A percentile compares a stretch with the other conserved stretches of the same genome.
phyloP scores from a whole-genome alignment of 768 basidiomycete species.

The Neoboletus magnificus region DNA sequence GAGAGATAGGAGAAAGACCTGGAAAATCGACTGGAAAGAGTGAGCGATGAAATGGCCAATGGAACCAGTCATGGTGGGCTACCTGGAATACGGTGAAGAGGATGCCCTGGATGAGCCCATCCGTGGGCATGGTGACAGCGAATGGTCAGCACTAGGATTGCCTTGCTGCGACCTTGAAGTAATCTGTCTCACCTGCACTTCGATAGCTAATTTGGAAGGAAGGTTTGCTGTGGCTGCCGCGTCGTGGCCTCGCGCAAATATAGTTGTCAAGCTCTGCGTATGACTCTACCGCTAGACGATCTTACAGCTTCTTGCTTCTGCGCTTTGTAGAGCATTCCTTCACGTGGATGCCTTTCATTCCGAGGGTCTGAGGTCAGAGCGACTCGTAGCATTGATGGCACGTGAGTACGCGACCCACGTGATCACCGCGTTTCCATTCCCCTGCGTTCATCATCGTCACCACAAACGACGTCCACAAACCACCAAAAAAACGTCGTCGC shows the following conservation, averaged over 20 bases:
- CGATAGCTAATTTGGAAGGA: too few species aligned
- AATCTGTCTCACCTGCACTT: too few species aligned
- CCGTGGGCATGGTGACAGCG: neutral
- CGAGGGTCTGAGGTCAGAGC: too few species aligned
- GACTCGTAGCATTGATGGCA: too few species aligned
- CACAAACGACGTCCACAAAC: slow-evolving; percentile 24
- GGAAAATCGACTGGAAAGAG: slow-evolving; percentile 66
- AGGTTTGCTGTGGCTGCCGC: too few species aligned
- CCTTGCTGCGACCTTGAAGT: neutral
- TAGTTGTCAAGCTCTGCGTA: neutral
- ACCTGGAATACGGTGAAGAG: slow-evolving; percentile 33
- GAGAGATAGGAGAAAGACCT: slow-evolving; percentile 84
- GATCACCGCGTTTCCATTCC: slow-evolving; percentile 4
- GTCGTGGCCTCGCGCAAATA: too few species aligned
- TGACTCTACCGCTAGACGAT: slow-evolving; percentile 45
- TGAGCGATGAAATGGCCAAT: neutral
- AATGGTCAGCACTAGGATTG: neutral
- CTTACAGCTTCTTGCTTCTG: too few species aligned
- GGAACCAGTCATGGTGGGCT: neutral
- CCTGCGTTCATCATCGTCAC: neutral
- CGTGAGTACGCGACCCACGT: slow-evolving; percentile 15
- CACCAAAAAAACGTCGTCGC: slow-evolving; percentile 88
- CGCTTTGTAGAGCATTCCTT: too few species aligned
- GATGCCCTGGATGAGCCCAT: slow-evolving; percentile 12
- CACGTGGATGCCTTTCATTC: too few species aligned